Conservation (phyloP, 169 alveolate species). For the Eimeria acervulina region DNA sequence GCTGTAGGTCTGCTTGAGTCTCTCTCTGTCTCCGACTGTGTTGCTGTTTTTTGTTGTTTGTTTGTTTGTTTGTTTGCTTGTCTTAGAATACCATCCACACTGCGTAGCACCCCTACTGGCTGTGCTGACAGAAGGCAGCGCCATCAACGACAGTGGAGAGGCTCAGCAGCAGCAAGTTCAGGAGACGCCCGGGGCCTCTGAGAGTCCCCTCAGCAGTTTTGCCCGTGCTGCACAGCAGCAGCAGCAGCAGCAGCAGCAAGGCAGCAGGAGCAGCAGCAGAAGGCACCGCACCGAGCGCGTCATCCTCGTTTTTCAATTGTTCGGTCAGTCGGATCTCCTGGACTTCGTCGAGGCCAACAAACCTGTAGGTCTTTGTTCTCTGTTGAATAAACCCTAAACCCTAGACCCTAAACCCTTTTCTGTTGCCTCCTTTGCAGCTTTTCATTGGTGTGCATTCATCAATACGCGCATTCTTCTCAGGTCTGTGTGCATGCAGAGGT, state of each 20-base stretch:
- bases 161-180: neutral
- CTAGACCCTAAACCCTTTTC: too few relatives aligned
- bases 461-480: neutral
- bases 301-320: conserved; percentile 61
- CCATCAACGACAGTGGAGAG: conserved; percentile 76
- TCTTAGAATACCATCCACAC: conserved; percentile 67
- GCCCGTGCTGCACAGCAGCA: neutral
- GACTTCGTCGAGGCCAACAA: conserved; percentile 85
- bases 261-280: conserved; percentile 5
- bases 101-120: conserved; percentile 88
- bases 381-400: too few relatives aligned
- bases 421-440: neutral
- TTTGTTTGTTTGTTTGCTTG: too few relatives aligned
- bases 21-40: neutral
- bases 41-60: too few relatives aligned
- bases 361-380: neutral
- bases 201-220: neutral
- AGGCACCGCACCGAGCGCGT: conserved; percentile 14
- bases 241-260: conserved; percentile 14
- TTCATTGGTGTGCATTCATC: neutral
- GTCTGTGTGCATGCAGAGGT: neutral
- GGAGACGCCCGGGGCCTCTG: neutral
- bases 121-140: conserved; percentile 87
- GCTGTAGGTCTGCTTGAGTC: neutral
- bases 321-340: conserved; percentile 80